Evolutionary conservation across 257 asterid genomes (phyloP).

Genomic region (Solanum lignicaule): DNA sequence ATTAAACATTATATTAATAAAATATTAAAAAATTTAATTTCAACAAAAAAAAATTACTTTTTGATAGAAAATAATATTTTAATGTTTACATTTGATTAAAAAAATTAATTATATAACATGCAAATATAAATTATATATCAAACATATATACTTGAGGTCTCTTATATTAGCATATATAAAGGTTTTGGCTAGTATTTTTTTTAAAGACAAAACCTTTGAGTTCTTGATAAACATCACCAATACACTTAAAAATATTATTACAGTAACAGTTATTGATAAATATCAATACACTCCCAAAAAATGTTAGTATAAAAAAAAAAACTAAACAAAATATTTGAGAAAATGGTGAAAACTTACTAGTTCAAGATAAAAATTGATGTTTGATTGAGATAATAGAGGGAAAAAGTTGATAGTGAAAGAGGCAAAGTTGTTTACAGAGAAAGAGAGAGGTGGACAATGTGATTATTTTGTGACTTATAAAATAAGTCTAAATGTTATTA

Average conservation of each 20-base stretch:
- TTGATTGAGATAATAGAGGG: not conserved
- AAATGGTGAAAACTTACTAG: not conserved
- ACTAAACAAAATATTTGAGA: too few relatives aligned
- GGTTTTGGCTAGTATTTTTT: not conserved
- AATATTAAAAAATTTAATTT: too few relatives aligned
- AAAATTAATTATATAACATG: too few relatives aligned
- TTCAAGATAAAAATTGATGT: too few relatives aligned
- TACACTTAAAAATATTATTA: too few relatives aligned
- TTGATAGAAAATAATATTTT: too few relatives aligned
- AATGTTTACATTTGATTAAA: not conserved
- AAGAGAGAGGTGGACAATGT: not conserved
- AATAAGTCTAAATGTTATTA: too few relatives aligned
- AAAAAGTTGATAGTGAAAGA: not conserved
- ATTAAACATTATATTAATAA: too few relatives aligned
- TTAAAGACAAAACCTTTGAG: not conserved
- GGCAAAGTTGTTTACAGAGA: not conserved
- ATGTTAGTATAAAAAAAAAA: too few relatives aligned
- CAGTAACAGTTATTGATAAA: too few relatives aligned
- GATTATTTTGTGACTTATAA: not conserved
- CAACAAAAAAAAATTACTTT: not conserved
- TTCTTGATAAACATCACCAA: not conserved
- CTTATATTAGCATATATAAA: too few relatives aligned
- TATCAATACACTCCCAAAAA: not conserved
- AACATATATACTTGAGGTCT: too few relatives aligned
- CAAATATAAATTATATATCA: not conserved